phyloP scores from a whole-genome alignment of 164 flowering plant genomes.

The Magnolia changhungtana region DNA sequence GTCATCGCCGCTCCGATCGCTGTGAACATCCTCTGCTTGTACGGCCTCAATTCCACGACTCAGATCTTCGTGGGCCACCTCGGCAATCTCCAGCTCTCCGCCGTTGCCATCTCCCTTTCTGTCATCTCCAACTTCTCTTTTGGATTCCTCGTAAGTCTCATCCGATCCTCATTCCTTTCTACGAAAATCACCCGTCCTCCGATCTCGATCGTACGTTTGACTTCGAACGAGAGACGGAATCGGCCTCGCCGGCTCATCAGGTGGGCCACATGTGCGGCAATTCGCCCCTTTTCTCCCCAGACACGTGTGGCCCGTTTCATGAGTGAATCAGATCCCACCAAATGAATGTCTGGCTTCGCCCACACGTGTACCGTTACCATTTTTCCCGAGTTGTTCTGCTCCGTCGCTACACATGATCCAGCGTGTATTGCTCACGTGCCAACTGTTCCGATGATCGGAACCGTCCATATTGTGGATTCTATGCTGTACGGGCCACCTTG shows the following conservation, averaged over 20 bases:
- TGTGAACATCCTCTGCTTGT: slow-evolving; percentile 68
- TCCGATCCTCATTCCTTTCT: background rate
- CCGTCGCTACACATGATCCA: too few species aligned
- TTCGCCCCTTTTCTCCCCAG: too few species aligned
- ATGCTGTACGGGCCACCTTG: too few species aligned
- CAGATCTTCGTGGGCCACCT: slow-evolving; percentile 84
- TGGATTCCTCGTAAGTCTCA: slow-evolving; percentile 61
- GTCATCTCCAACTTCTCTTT: slow-evolving; percentile 75
- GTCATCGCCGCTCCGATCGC: slow-evolving; percentile 74
- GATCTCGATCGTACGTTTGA: background rate
- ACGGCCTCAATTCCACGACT: slow-evolving; percentile 67
- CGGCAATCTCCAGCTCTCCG: slow-evolving; percentile 72
- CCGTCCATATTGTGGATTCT: too few species aligned
- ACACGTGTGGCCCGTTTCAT: too few species aligned
- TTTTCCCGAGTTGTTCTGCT: too few species aligned
- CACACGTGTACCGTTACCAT: background rate
- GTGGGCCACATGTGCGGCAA: too few species aligned
- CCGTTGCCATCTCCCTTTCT: slow-evolving; percentile 67
- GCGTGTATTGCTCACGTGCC: too few species aligned
- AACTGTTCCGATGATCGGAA: too few species aligned
- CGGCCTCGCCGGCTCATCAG: too few species aligned
- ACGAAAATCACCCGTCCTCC: background rate
- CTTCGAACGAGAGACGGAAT: background rate
- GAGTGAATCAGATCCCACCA: too few species aligned
- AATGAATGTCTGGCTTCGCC: background rate